Percentiles rank a stretch among this genome's conserved stretches.
Conservation (phyloP, 805 yeast species). For the Spathaspora sp. region DNA sequence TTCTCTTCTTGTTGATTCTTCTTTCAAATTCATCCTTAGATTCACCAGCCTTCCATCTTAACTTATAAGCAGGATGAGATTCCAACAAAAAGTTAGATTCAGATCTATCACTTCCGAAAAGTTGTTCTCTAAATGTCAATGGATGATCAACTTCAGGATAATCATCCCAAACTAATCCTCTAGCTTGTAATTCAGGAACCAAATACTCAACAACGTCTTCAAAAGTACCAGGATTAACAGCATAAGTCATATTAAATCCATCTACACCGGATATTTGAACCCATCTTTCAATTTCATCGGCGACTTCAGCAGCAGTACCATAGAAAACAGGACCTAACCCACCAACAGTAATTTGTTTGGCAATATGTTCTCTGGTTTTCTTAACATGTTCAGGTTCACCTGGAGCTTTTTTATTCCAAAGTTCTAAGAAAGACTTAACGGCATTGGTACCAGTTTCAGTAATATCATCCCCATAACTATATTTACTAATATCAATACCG, state of each 20-base stretch:
- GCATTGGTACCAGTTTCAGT: slow-evolving; percentile 29
- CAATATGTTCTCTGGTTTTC: slow-evolving; percentile 20
- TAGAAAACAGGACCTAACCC: slow-evolving; percentile 30
- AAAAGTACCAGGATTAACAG: slow-evolving; percentile 31
- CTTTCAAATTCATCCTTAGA: slow-evolving; percentile 24
- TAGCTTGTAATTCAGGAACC: slow-evolving; percentile 32
- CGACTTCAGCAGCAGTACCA: slow-evolving; percentile 36
- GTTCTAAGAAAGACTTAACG: slow-evolving; percentile 26
- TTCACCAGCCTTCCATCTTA: slow-evolving; percentile 23
- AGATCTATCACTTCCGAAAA: slow-evolving; percentile 22
- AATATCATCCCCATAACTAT: slow-evolving; percentile 26
- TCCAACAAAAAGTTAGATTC: slow-evolving; percentile 15
- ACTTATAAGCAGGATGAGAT: slow-evolving; percentile 17
- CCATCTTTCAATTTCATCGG: slow-evolving; percentile 37
- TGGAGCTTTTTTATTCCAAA: slow-evolving; percentile 28
- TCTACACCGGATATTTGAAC: slow-evolving; percentile 37
- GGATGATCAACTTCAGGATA: slow-evolving; percentile 24
- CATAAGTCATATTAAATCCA: slow-evolving; percentile 40
- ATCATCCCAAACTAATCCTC: slow-evolving; percentile 34
- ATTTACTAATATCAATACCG: slow-evolving; percentile 37
- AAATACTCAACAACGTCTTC: slow-evolving; percentile 34
- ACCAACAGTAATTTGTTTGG: slow-evolving; percentile 23
- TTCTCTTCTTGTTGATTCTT: slow-evolving; percentile 4
- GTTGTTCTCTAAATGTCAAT: slow-evolving; percentile 34
- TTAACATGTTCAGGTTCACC: slow-evolving; percentile 16